Evolutionary conservation across 2,329 filamentous ascomycete species (phyloP).

Genomic region (Didymosphaeria variabile): DNA sequence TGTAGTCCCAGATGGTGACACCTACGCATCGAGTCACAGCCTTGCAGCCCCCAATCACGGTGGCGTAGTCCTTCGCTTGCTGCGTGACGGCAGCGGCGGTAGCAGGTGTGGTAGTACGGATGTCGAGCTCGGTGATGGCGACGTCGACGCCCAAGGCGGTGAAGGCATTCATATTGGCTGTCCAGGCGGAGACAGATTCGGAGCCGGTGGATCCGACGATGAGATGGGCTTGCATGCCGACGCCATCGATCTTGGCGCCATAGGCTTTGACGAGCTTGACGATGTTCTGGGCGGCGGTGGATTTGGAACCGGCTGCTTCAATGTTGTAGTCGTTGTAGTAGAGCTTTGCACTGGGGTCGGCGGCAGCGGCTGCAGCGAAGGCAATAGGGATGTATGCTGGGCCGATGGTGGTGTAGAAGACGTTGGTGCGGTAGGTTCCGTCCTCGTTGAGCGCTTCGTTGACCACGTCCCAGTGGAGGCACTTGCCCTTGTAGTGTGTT

Average conservation of each 20-base stretch:
- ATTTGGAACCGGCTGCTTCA: slow-evolving; percentile 49
- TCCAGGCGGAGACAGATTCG: slow-evolving; percentile 42
- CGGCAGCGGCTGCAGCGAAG: slow-evolving; percentile 47
- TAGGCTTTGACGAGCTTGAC: slow-evolving; percentile 49
- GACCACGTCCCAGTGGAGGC: slow-evolving; percentile 53
- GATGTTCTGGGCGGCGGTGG: slow-evolving; percentile 46
- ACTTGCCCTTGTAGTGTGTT: slow-evolving; percentile 50
- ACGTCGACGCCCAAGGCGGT: slow-evolving; percentile 64
- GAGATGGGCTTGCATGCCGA: slow-evolving; percentile 65
- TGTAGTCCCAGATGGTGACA: slow-evolving; percentile 67
- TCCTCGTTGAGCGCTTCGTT: slow-evolving; percentile 55
- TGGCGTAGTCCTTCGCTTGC: slow-evolving; percentile 63
- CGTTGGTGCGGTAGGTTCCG: slow-evolving; percentile 48
- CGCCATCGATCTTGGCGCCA: slow-evolving; percentile 45
- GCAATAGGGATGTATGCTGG: slow-evolving; percentile 54
- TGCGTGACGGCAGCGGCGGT: slow-evolving; percentile 33
- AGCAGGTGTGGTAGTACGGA: slow-evolving; percentile 50
- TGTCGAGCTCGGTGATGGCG: slow-evolving; percentile 72
- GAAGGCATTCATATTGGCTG: slow-evolving; percentile 60
- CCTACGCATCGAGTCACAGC: slow-evolving; percentile 64
- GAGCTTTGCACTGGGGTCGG: slow-evolving; percentile 51
- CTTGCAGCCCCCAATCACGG: slow-evolving; percentile 63
- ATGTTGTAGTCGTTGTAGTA: slow-evolving; percentile 59
- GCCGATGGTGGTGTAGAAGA: slow-evolving; percentile 54
- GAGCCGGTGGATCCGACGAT: slow-evolving; percentile 49